These are phyloP conservation scores for Suhomyces panamericanus DNA, from an alignment of 1,139 yeast species.

Conservation along the genomic window DNA sequence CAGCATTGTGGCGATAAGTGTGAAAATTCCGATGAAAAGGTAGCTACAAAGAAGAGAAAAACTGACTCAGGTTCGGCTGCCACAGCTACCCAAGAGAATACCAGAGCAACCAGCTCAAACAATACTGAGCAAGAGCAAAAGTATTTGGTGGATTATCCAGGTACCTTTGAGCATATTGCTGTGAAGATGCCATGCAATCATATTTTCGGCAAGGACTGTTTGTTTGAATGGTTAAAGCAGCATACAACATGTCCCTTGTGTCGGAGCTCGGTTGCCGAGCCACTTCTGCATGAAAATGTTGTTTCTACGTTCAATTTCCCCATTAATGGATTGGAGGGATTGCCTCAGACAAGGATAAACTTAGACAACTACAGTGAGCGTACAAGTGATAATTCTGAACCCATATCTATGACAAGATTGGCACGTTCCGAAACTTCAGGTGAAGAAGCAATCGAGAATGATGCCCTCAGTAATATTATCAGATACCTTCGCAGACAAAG, in stretches of 20 bases:
- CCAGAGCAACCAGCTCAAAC: constrained; percentile 2
- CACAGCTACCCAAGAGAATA: constrained; percentile 8
- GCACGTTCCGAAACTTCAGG: constrained; percentile 17
- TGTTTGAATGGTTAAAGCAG: constrained; percentile 70
- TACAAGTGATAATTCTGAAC: constrained; percentile 1
- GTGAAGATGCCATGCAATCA: constrained; percentile 80
- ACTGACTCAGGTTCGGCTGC: constrained; percentile 5
- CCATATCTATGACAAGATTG: constrained; percentile 13
- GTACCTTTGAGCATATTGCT: constrained; percentile 58
- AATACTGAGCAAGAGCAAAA: constrained; percentile 11
- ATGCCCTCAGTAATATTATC: constrained; percentile 28
- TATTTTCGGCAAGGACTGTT: constrained; percentile 71
- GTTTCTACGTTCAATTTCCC: constrained; percentile 11
- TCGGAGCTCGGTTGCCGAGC: constrained; percentile 52
- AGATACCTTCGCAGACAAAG: constrained; percentile 22
- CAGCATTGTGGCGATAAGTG: constrained; percentile 16
- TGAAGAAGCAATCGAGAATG: constrained; percentile 12
- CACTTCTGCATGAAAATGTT: constrained; percentile 4
- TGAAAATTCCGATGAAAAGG: constrained; percentile 18
- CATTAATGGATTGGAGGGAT: constrained; percentile 4
- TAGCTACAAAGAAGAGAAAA: constrained; percentile 17
- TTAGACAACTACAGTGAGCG: constrained; percentile 2
- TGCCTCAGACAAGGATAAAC: constrained; percentile 1
- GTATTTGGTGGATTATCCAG: constrained; percentile 29
- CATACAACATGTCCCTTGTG: constrained; percentile 82